phyloP scores from a whole-genome alignment of 202 grass and related monocot species.

The Elaeis oleifera region DNA sequence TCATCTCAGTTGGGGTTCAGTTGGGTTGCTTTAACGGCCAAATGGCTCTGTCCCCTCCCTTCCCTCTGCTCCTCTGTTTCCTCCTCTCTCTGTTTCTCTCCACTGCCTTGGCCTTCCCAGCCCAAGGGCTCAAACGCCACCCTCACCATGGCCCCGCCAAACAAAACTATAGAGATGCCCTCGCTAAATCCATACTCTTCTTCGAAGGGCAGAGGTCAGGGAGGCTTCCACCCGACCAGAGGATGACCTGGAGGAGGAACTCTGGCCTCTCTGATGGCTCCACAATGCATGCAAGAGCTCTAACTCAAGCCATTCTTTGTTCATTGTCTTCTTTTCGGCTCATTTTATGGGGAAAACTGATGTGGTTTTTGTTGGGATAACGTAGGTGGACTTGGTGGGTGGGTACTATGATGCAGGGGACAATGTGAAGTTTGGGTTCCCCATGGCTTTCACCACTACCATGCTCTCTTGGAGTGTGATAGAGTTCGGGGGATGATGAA shows the following conservation, averaged over 20 bases:
- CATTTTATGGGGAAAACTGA: background rate
- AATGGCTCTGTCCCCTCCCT: conserved; percentile 35
- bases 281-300: conserved; percentile 35
- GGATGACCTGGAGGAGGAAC: conserved; percentile 60
- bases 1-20: background rate
- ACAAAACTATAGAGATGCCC: conserved; percentile 87
- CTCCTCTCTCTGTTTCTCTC: conserved; percentile 17
- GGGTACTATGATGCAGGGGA: conserved; percentile 98
- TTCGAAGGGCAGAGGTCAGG: conserved; percentile 94
- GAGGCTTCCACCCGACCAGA: conserved; percentile 63
- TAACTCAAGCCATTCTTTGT: background rate
- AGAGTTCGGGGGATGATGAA: conserved; percentile 93
- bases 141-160: conserved; percentile 41
- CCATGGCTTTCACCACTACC: conserved; percentile 81
- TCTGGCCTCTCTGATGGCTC: conserved; percentile 75
- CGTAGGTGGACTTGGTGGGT: conserved; percentile 77
- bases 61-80: conserved; percentile 5
- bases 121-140: conserved; percentile 13
- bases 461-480: conserved; percentile 98
- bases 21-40: background rate
- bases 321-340: background rate
- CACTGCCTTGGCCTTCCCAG: conserved; percentile 29
- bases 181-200: conserved; percentile 95
- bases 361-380: background rate
- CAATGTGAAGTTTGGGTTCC: conserved; percentile 97